Conservation (phyloP, 495 filamentous ascomycete genomes). For the Podospora sp. region DNA sequence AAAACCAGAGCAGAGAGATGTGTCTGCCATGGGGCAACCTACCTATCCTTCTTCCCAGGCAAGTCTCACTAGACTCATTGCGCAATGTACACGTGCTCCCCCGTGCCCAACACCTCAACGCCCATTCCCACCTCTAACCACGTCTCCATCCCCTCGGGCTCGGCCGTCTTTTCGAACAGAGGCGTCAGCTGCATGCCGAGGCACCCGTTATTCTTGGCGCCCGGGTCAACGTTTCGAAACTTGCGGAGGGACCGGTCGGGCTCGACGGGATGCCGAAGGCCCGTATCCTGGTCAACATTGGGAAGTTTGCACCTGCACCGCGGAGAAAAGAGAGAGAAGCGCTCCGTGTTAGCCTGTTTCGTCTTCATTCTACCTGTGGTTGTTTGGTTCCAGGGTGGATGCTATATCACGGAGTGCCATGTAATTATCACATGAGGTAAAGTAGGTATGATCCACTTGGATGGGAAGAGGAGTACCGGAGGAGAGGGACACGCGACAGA, state of each 20-base stretch:
- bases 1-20: neutral
- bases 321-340: neutral
- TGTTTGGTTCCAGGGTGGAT: neutral
- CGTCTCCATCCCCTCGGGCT: conserved; percentile 37
- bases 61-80: neutral
- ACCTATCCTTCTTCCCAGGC: no score
- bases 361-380: conserved; percentile 32
- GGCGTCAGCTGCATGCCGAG: conserved; percentile 85
- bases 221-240: conserved; percentile 73
- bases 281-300: conserved; percentile 77
- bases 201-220: conserved; percentile 69
- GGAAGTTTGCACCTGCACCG: conserved; percentile 71
- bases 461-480: neutral
- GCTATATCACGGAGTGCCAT: neutral
- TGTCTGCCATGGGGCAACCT: no score
- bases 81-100: conserved; percentile 44
- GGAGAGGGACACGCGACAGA: neutral
- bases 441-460: neutral
- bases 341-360: neutral
- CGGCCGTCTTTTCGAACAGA: conserved; percentile 43
- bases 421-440: no score
- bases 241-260: conserved; percentile 71
- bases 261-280: conserved; percentile 68
- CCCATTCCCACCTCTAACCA: conserved; percentile 51
- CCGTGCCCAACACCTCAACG: conserved; percentile 42